Evolutionary conservation across 257 asterid species (phyloP).

Genomic region (Paulownia fortunei): DNA sequence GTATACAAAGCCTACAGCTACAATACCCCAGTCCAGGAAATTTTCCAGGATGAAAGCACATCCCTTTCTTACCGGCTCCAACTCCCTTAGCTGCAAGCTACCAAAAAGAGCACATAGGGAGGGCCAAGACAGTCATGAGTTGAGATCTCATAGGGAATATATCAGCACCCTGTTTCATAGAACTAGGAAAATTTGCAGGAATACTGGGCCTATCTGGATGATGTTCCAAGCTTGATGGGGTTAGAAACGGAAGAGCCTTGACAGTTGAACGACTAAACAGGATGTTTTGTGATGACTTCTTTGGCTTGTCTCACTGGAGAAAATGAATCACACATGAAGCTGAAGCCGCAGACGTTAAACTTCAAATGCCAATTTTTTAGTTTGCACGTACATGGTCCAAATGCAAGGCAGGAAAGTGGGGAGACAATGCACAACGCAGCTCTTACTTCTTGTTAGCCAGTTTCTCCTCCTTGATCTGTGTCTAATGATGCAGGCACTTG

Average conservation of each 20-base stretch:
- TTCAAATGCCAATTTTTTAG: background rate
- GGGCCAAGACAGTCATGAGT: background rate
- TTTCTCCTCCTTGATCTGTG: conserved; percentile 35
- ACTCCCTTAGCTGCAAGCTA: conserved; percentile 32
- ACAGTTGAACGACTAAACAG: conserved; percentile 40
- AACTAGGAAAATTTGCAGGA: background rate
- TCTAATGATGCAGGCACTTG: conserved; percentile 39
- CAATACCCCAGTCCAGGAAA: conserved; percentile 13
- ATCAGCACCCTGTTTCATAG: background rate
- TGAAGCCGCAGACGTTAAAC: conserved; percentile 19
- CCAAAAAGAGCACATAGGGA: conserved; percentile 21
- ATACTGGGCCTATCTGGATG: background rate
- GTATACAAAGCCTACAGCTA: conserved; percentile 39
- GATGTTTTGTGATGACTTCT: conserved; percentile 27
- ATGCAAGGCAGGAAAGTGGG: background rate
- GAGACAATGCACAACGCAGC: background rate
- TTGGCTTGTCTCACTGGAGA: conserved; percentile 43
- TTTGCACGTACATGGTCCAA: background rate
- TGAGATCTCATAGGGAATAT: background rate
- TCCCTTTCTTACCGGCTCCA: conserved; percentile 32
- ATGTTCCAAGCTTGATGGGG: conserved; percentile 27
- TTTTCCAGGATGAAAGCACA: conserved; percentile 24
- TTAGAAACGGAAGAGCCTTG: conserved; percentile 32
- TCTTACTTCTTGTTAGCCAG: conserved; percentile 49
- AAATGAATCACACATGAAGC: conserved; percentile 39